phyloP scores from a whole-genome alignment of 371 early-diverging fungal genomes.

The Lichtheimia hyalospora region DNA sequence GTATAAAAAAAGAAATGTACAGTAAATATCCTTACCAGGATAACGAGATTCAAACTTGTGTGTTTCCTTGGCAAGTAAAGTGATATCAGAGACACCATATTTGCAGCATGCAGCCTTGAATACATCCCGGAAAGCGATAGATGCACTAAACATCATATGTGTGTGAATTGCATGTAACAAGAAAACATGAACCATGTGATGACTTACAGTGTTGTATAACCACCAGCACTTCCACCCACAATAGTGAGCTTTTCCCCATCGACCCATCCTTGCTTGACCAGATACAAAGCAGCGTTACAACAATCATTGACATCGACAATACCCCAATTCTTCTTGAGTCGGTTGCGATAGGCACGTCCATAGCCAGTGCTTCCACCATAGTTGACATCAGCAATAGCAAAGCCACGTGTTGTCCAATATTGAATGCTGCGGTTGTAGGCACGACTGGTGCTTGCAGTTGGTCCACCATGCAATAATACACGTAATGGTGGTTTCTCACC shows the following conservation, averaged over 20 bases:
- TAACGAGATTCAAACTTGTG: conserved; percentile 81
- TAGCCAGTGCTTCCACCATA: conserved; percentile 79
- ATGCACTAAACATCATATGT: conserved; percentile 28
- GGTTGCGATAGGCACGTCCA: conserved; percentile 72
- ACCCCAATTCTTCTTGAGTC: conserved; percentile 70
- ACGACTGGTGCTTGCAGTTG: conserved; percentile 45
- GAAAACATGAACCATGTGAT: neutral
- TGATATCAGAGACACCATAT: conserved; percentile 74
- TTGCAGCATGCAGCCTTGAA: conserved; percentile 70
- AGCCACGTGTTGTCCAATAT: conserved; percentile 80
- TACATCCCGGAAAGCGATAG: conserved; percentile 70
- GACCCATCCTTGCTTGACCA: conserved; percentile 59
- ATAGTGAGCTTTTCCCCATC: conserved; percentile 64
- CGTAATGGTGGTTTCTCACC: conserved; percentile 68
- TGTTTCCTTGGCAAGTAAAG: conserved; percentile 65
- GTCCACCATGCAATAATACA: conserved; percentile 75
- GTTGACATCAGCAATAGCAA: conserved; percentile 73
- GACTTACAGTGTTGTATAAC: conserved; percentile 60
- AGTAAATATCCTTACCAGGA: conserved; percentile 18
- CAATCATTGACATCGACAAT: conserved; percentile 79
- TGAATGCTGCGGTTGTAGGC: conserved; percentile 53
- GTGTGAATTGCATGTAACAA: neutral
- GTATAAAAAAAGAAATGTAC: neutral
- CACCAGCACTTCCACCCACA: conserved; percentile 74
- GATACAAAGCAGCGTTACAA: conserved; percentile 66